These are phyloP conservation scores for Tilletia walkeri DNA, from an alignment of 1,284 basidiomycete genomes.

Conservation along the genomic window DNA sequence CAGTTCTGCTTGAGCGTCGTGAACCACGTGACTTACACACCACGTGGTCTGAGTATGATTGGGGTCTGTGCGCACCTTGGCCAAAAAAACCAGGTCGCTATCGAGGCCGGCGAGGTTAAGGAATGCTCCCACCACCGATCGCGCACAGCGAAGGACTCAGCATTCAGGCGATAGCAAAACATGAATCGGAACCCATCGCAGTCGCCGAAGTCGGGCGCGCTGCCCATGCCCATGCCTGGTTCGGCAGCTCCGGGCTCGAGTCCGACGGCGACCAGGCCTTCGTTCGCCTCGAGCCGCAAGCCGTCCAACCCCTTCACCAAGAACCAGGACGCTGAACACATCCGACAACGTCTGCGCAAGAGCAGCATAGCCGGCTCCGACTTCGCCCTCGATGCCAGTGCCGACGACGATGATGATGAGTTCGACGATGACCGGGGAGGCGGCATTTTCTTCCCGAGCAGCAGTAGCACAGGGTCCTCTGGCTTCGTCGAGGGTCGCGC, in stretches of 20 bases:
- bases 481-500: conserved; percentile 9
- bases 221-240: neutral
- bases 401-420: conserved; percentile 21
- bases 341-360: conserved; percentile 15
- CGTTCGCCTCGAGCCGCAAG: neutral
- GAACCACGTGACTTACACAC: no score
- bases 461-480: conserved; percentile 1
- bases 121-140: no score
- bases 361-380: conserved; percentile 17
- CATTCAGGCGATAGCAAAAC: no score
- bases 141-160: no score
- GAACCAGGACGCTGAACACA: conserved; percentile 26
- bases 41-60: no score
- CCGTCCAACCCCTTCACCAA: conserved; percentile 30
- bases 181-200: no score
- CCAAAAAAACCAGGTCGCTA: no score
- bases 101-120: no score
- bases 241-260: neutral
- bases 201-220: neutral
- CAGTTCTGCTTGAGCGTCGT: no score
- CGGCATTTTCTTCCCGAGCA: neutral
- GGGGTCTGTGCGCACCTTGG: no score
- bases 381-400: conserved; percentile 4
- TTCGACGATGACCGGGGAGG: neutral
- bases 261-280: neutral